Evolutionary conservation across 768 basidiomycete species (phyloP), one percentile per base, ranked within the genome.

Genomic region (Amanita jacksonii): DNA sequence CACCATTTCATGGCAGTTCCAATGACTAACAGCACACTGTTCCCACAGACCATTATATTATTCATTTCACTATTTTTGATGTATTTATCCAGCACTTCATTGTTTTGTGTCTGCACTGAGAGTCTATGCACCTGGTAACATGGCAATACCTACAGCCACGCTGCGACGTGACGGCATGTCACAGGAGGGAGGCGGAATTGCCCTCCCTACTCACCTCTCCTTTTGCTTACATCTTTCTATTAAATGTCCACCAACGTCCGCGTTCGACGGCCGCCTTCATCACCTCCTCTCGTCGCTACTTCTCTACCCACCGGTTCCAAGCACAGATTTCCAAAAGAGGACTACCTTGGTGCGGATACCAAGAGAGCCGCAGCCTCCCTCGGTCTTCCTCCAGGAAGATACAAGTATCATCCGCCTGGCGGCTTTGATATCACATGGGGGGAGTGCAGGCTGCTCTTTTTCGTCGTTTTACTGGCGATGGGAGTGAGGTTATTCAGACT

Each of bases 401-500:
- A 23, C 7, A 69, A 68, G 39, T 48, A 56, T 25, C 65, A 65
- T 50, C 65, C 77, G 7, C 55, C 71, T 1, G 85, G 85, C 41
- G 85, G 82, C 22, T 61, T 83, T 43, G 75, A 71, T 52, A 57
- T 89, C 28, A 74, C 79, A 16, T 60, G 66, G 3, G 86, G 77
- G 32, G 92, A 94, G 56, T 84, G 77, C 75, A 85, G 83, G 56
- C 62, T 92, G 38, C 65, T 96, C 6, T 58, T 76, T 13, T 55
- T 77, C 19, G 58, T 96, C 41, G 65, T 81, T 24, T 47, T 89
- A 7, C 56, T 96, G 38, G 92, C 89, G 1, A 61, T 69, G 5
- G 75, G 68, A n/a, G 88, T 97, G n/a, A 75, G 94, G 37, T 61
- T 93, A 45, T 96, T 85, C 64, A 76, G 83, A 41, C 66, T 99